Base-by-base conservation (phyloP, 805 yeast species). In the Schwanniomyces sp. region DNA sequence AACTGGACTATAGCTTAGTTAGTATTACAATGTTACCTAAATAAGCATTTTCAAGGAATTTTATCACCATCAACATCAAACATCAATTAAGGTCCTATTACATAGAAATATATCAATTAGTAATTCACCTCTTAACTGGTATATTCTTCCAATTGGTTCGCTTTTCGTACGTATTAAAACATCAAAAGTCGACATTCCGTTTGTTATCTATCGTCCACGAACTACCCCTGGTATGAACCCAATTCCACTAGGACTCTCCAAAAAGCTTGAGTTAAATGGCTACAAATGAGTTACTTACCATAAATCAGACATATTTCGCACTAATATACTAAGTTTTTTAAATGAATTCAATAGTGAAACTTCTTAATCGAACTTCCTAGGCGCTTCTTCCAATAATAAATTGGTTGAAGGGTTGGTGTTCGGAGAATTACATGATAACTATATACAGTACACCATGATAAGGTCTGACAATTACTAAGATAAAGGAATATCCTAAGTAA, bases 301-400 rank as follows among this genome's bases (percentile, higher is more conserved):
- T 75, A 84, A 85, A 70, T 84, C 88, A 69, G 88, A 80, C 88
- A 84, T 84, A 61, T 57, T 67, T 45, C 61, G 50, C 47, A 38
- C 44, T 28, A 34, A 25, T 44, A 39, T 39, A 26, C 26, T 39
- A 39, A 4, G 12, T 3, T n/a, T n/a, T 25, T 21, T 39, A 10
- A 24, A 39, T 39, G n/a, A 26, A 39, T 39, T 37, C 40, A 24
- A 37, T 37, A 5, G 40, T 21, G 21, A 21, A 37, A 37, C 27
- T 24, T 37, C 5, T 8, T 26, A 26, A 25, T 39, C 16, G 12
- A 39, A 39, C 12, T 7, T 17, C 25, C 29, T 39, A 26, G 21
- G 9, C 36, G 18, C 36, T 32, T 32, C 21, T 32, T 32, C 36
- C 36, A 32, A 32, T 32, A 14, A 32, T 32, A 32, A 32, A 32